These are phyloP conservation scores for Linnemannia exigua DNA, from an alignment of 192 early-diverging fungal species.

Conservation along the genomic window DNA sequence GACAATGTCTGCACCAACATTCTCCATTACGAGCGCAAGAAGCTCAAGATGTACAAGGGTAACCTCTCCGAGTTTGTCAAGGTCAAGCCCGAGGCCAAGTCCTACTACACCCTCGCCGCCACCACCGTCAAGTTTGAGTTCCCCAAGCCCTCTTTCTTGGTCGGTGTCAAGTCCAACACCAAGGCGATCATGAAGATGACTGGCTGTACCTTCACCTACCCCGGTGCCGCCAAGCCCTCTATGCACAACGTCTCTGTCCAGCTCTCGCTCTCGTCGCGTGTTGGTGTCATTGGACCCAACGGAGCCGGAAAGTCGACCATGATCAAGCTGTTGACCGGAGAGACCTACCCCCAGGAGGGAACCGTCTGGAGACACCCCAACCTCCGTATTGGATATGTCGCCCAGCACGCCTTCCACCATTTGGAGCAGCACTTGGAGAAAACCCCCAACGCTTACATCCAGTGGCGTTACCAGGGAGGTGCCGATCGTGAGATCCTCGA, in stretches of 20 bases:
- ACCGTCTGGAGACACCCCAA: slow-evolving; percentile 87
- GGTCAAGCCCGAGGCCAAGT: slow-evolving; percentile 78
- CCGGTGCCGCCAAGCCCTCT: slow-evolving; percentile 72
- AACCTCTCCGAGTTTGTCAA: slow-evolving; percentile 88
- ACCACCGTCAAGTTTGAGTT: slow-evolving; percentile 76
- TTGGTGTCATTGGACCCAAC: slow-evolving; percentile 81
- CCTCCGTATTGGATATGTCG: slow-evolving; percentile 87
- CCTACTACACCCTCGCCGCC: slow-evolving; percentile 83
- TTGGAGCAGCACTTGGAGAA: slow-evolving; percentile 84
- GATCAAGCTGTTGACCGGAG: slow-evolving; percentile 82
- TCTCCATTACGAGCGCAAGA: slow-evolving; percentile 87
- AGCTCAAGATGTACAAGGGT: slow-evolving; percentile 82
- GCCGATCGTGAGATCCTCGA: slow-evolving; percentile 84
- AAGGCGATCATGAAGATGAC: slow-evolving; percentile 86
- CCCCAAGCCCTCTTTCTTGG: slow-evolving; percentile 80
- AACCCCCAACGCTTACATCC: slow-evolving; percentile 69
- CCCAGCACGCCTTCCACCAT: slow-evolving; percentile 92
- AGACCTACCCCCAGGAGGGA: slow-evolving; percentile 77
- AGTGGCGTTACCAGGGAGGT: slow-evolving; percentile 85
- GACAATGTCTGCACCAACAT: slow-evolving; percentile 87
- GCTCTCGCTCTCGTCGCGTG: slow-evolving; percentile 81
- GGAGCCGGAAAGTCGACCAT: slow-evolving; percentile 65
- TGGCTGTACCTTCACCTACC: slow-evolving; percentile 77
- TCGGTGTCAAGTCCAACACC: slow-evolving; percentile 80
- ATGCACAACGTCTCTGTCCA: slow-evolving; percentile 71